Percentiles rank a stretch among this genome's conserved stretches.
phyloP scores from a whole-genome alignment of 192 early-diverging fungal genomes.

The Chytriomyces sp. region DNA sequence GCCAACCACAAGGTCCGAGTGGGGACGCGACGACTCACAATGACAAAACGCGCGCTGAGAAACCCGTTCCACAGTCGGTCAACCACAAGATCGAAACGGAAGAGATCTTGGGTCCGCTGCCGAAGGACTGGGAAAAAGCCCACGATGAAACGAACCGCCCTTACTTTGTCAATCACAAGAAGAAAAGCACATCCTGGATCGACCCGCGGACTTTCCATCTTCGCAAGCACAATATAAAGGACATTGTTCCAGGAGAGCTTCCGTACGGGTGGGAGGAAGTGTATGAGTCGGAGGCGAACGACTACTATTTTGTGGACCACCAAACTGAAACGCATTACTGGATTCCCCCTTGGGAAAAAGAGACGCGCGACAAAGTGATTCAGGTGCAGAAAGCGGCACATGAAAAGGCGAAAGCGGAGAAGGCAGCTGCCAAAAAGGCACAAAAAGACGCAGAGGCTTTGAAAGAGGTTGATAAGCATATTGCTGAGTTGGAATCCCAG shows the following conservation, averaged over 20 bases:
- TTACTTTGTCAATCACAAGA: slow-evolving; percentile 55
- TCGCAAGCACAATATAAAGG: slow-evolving; percentile 44
- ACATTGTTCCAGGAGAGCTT: slow-evolving; percentile 45
- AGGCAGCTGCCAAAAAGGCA: slow-evolving; percentile 10
- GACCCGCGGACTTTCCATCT: slow-evolving; percentile 46
- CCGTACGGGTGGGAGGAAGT: slow-evolving; percentile 45
- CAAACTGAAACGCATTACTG: slow-evolving; percentile 36
- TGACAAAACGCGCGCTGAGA: not conserved
- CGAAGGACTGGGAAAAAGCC: slow-evolving; percentile 42
- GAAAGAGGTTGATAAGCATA: slow-evolving; percentile 23
- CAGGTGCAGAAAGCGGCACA: slow-evolving; percentile 27
- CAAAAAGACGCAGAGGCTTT: slow-evolving; percentile 3
- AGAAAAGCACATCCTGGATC: slow-evolving; percentile 49
- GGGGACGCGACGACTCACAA: not conserved
- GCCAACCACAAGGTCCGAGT: not conserved
- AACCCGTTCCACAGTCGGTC: slow-evolving; percentile 14
- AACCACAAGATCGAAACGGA: slow-evolving; percentile 46
- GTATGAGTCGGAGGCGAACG: slow-evolving; percentile 24
- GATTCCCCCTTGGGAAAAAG: slow-evolving; percentile 38
- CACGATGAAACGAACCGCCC: slow-evolving; percentile 29
- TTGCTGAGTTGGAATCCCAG: slow-evolving; percentile 18
- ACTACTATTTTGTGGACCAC: slow-evolving; percentile 41
- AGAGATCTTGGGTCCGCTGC: slow-evolving; percentile 40
- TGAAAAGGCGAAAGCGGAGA: slow-evolving; percentile 11
- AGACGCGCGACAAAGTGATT: slow-evolving; percentile 21